Percentiles rank a stretch among this genome's conserved stretches.
Conservation (phyloP, 2,329 filamentous ascomycete species). For the Phyllosticta paracitricarpa region DNA sequence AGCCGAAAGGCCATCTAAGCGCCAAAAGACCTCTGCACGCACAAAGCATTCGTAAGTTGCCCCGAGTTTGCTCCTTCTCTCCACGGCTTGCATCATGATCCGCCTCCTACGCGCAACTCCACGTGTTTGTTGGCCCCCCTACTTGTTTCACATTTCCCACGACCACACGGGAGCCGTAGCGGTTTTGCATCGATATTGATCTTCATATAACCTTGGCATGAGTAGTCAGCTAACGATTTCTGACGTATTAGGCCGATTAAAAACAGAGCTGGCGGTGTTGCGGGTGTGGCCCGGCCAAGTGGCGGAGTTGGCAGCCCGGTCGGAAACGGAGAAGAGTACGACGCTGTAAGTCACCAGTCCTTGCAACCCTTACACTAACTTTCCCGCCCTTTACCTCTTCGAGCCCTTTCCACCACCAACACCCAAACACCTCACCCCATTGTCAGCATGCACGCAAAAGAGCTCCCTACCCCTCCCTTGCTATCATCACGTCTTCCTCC, state of each 20-base stretch:
- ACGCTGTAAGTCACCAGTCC: constrained; percentile 41
- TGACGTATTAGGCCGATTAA: constrained; percentile 56
- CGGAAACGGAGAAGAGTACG: constrained; percentile 47
- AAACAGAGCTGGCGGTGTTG: constrained; percentile 59
- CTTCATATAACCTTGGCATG: neutral
- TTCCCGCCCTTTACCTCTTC: constrained; percentile 24
- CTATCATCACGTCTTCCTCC: constrained; percentile 15
- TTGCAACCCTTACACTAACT: constrained; percentile 31
- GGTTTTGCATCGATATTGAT: neutral
- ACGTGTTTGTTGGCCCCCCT: constrained; percentile 8
- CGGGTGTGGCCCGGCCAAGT: constrained; percentile 56
- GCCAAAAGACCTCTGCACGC: constrained; percentile 9
- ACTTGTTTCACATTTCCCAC: constrained; percentile 8
- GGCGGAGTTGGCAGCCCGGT: constrained; percentile 55
- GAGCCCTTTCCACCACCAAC: constrained; percentile 10
- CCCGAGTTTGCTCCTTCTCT: neutral
- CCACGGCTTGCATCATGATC: neutral
- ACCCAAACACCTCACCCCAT: constrained; percentile 15
- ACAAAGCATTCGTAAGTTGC: constrained; percentile 10
- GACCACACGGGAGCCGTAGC: neutral
- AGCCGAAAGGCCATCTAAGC: constrained; percentile 6
- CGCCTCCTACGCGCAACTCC: constrained; percentile 1
- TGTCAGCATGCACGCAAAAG: constrained; percentile 24
- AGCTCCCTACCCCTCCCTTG: constrained; percentile 12
- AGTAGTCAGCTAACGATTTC: constrained; percentile 5